Evolutionary conservation across 768 basidiomycete genomes (phyloP), one percentile per base, ranked within the genome.

Genomic region (Amanita exitialis): DNA sequence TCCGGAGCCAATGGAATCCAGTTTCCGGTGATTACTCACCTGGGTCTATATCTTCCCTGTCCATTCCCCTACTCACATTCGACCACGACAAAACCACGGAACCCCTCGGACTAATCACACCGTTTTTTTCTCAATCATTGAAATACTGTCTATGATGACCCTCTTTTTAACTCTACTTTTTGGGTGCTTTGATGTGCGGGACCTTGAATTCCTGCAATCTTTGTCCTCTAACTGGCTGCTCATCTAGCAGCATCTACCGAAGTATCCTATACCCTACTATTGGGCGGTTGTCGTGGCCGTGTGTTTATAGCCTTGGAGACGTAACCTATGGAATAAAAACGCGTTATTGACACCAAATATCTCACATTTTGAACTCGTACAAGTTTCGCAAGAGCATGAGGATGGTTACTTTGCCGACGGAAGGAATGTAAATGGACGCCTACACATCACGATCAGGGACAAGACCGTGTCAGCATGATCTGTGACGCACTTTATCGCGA

Each of bases 391-490:
- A 77, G n/a, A 99, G 76, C 90, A 99, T 95, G 62, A 94, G 71
- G 57, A 97, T 96, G 1, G 96, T 99, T 52, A 96, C 88, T 69
- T 95, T 96, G 16, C 96, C 96, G n/a, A 99, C 91, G 4, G 90
- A 85, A 7, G 95, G 93, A 56, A 98, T 76, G 65, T 97, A 97
- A 53, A 99, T 73, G 12, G 92, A 91, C 9, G 93, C 94, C 93
- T 92, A 52, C n/a, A 12, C 23, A 16, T 6, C 53, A 44, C 3
- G 16, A 27, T 25, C 7, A 7, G 5, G 27, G n/a, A 49, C 39
- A 32, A 35, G 38, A 41, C 9, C n/a, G 15, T 18, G 20, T 35
- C 42, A 23, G 9, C 18, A 23, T 28, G 13, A 20, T 15, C 18
- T 3, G 27, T 18, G 7, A 59, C 74, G 49, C 58, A 90, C 93